Evolutionary conservation across 345 rosid genomes (phyloP).

Genomic region (Melastoma malabathricum): DNA sequence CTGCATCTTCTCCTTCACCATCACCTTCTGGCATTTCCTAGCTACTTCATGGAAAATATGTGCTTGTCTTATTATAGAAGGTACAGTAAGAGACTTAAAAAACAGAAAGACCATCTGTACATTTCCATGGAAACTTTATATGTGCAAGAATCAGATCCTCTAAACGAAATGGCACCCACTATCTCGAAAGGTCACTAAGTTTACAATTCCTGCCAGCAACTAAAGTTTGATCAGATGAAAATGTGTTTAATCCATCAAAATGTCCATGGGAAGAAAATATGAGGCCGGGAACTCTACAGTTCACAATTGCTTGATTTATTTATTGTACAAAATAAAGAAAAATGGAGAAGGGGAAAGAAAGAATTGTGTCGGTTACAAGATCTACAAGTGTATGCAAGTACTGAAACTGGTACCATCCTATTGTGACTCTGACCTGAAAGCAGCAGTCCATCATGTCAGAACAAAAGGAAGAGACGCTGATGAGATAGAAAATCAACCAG

Average conservation of each 20-base stretch:
- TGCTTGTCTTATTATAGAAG: not conserved
- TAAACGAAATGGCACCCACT: no score
- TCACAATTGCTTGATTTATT: conserved; percentile 1
- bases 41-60: conserved; percentile 2
- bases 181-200: no score
- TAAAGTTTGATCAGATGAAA: no score
- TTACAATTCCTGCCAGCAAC: no score
- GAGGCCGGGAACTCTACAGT: conserved; percentile 1
- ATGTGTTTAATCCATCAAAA: no score
- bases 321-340: conserved; percentile 5
- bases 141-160: no score
- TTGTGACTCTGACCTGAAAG: no score
- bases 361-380: conserved; percentile 5
- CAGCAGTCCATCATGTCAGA: no score
- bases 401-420: not conserved
- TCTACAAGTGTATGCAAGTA: not conserved
- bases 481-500: no score
- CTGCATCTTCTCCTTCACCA: conserved; percentile 8
- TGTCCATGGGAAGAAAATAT: not conserved
- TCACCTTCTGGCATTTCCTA: conserved; percentile 30
- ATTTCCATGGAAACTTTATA: no score
- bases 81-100: conserved; percentile 9
- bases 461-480: not conserved
- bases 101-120: no score
- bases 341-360: not conserved